Base-by-base conservation (phyloP, 345 rosid species). In the Toxicodendron radicans region DNA sequence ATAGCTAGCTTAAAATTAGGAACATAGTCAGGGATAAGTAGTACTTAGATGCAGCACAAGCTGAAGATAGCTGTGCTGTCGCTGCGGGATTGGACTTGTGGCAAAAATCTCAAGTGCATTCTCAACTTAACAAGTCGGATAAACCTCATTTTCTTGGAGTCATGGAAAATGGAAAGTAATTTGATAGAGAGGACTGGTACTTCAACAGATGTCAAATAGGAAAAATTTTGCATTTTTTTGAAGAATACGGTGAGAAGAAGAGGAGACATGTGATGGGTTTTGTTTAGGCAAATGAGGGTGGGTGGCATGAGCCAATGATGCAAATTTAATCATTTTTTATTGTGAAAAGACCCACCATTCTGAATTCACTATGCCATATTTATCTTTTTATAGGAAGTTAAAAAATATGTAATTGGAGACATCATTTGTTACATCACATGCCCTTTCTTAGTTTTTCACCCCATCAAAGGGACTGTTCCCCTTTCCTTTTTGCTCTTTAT, bases 11-110 rank as follows among this genome's bases (percentile, higher is more conserved):
- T 53, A 13, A 41, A 66, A 69, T 63, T 67, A 62, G 78, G 64
- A 62, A 73, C 58, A 62, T 23, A 48, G 58, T 60, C 74, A 46
- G 70, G 23, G 64, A 74, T 73, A n/a, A 73, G 72, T 70, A 68
- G 74, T 72, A 78, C 46, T 59, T 80, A 68, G 76, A 69, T 59
- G 58, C 73, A 64, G 80, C 78, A 64, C 30, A 33, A 65, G 85
- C 86, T 83, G 90, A 87, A 81, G 90, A 85, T 81, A 83, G 91
- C 80, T 78, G 35, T 78, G 87, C 78, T 73, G 85, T 81, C 9
- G 62, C 30, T 60, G 7, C 46, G 38, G 3, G 64, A 45, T 43
- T 32, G 70, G 53, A 45, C 57, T 58, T 64, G 68, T 64, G 51
- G 24, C 69, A 33, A 69, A 69, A 77, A 61, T 52, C 59, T 72